Percentiles rank a stretch among this genome's conserved stretches.
These are phyloP conservation scores for Afroboletus lepidellus DNA, from an alignment of 1,284 basidiomycete species.

Conservation along the genomic window DNA sequence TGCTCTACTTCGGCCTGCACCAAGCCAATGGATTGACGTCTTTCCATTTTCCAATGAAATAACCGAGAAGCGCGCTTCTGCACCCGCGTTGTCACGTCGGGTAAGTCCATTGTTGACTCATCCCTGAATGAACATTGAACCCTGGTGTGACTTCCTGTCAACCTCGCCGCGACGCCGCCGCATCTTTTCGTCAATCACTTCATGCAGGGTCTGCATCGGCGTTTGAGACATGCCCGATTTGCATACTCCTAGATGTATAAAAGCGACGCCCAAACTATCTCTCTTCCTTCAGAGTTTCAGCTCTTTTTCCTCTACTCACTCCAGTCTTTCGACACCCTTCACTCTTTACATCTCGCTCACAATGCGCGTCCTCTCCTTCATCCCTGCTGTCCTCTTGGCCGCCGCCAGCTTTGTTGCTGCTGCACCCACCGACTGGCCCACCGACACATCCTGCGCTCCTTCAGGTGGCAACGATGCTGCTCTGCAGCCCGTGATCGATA, in stretches of 20 bases:
- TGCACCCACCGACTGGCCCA: slow-evolving; percentile 4
- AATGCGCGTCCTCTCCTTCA: slow-evolving; percentile 25
- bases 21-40: slow-evolving; percentile 8
- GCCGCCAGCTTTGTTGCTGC: slow-evolving; percentile 19
- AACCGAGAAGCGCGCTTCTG: background rate
- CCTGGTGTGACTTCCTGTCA: background rate
- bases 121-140: background rate
- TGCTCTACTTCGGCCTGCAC: background rate
- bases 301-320: background rate
- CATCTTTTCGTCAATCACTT: too few species aligned
- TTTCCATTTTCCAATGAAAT: background rate
- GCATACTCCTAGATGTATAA: slow-evolving; percentile 17
- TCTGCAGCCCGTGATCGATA: slow-evolving; percentile 19
- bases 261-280: background rate
- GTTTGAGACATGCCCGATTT: slow-evolving; percentile 1
- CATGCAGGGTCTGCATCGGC: too few species aligned
- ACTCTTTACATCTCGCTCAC: slow-evolving; percentile 12
- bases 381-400: slow-evolving; percentile 17
- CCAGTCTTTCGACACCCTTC: slow-evolving; percentile 8
- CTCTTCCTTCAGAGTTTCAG: slow-evolving; percentile 1
- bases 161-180: background rate
- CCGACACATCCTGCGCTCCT: slow-evolving; percentile 7
- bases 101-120: slow-evolving; percentile 5
- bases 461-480: slow-evolving; percentile 5
- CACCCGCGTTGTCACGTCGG: background rate